Evolutionary conservation across 2,329 filamentous ascomycete species (phyloP).

Genomic region (Neonectria neomacrospora): DNA sequence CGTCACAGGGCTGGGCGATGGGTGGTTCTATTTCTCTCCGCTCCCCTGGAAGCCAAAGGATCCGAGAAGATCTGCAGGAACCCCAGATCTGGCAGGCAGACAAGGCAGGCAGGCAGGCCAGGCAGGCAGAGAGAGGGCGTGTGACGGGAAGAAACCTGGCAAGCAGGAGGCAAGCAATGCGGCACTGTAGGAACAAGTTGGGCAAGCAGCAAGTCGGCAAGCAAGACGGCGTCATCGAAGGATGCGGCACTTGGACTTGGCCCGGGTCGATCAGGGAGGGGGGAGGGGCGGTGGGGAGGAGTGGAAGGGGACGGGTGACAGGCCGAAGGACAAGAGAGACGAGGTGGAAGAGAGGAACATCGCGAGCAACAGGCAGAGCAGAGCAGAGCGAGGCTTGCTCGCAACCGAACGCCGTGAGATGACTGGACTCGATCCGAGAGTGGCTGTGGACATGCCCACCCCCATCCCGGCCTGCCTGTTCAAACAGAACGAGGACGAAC

Average conservation of each 20-base stretch:
- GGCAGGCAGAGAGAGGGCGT: slow-evolving; percentile 13
- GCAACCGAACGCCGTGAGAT: background rate
- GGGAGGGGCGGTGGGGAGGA: slow-evolving; percentile 1
- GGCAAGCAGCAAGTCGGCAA: background rate
- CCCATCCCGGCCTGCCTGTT: no score
- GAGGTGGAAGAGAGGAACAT: background rate
- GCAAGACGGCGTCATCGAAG: slow-evolving; percentile 8
- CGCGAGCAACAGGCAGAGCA: background rate
- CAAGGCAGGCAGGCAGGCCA: slow-evolving; percentile 8
- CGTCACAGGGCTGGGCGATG: slow-evolving; percentile 17
- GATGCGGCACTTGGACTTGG: slow-evolving; percentile 23
- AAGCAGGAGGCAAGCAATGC: background rate
- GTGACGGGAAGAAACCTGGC: slow-evolving; percentile 10
- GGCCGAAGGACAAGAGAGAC: background rate
- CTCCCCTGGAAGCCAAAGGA: slow-evolving; percentile 25
- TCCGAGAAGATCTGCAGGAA: slow-evolving; percentile 43
- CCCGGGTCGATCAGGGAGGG: slow-evolving; percentile 10
- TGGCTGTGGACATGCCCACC: slow-evolving; percentile 3
- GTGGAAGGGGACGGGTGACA: background rate
- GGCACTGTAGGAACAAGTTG: background rate
- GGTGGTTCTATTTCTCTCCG: slow-evolving; percentile 5
- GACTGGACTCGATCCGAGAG: background rate
- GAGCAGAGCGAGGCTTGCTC: background rate
- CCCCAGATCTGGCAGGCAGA: slow-evolving; percentile 39
- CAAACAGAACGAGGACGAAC: background rate